Conservation (phyloP, 2,329 filamentous ascomycete genomes). For the Fusarium luffae region DNA sequence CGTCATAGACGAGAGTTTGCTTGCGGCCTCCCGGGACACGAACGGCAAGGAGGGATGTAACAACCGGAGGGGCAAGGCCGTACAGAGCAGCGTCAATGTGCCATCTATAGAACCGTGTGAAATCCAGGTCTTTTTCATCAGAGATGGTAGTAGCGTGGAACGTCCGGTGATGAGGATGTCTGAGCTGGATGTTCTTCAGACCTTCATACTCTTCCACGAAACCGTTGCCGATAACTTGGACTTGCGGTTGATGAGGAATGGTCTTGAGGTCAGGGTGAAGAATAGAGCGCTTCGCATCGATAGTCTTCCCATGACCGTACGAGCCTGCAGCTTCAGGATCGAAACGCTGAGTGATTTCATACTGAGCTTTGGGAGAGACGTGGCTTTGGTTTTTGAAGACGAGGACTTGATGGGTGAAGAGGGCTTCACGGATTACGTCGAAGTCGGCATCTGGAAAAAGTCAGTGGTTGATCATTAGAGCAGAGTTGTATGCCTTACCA, state of each 20-base stretch:
- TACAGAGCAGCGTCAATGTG: slow-evolving; percentile 85
- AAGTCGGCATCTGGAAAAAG: slow-evolving; percentile 69
- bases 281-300: slow-evolving; percentile 72
- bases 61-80: slow-evolving; percentile 77
- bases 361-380: slow-evolving; percentile 76
- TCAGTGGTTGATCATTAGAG: slow-evolving; percentile 31
- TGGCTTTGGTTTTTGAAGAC: slow-evolving; percentile 75
- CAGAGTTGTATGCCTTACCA: slow-evolving; percentile 55
- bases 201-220: slow-evolving; percentile 76
- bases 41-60: slow-evolving; percentile 79
- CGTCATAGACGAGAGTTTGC: slow-evolving; percentile 78
- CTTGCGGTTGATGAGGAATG: slow-evolving; percentile 79
- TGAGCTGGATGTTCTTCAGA: slow-evolving; percentile 72
- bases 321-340: slow-evolving; percentile 71
- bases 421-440: slow-evolving; percentile 68
- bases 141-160: slow-evolving; percentile 77
- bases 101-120: slow-evolving; percentile 77
- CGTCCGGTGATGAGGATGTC: slow-evolving; percentile 80
- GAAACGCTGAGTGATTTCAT: slow-evolving; percentile 77
- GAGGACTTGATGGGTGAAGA: slow-evolving; percentile 76
- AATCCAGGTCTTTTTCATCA: slow-evolving; percentile 59
- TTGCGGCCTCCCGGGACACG: slow-evolving; percentile 73
- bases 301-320: slow-evolving; percentile 81
- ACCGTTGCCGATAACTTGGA: slow-evolving; percentile 82
- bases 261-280: slow-evolving; percentile 85